phyloP scores from a whole-genome alignment of 2,329 filamentous ascomycete genomes.

The Ambrosiella xylebori region DNA sequence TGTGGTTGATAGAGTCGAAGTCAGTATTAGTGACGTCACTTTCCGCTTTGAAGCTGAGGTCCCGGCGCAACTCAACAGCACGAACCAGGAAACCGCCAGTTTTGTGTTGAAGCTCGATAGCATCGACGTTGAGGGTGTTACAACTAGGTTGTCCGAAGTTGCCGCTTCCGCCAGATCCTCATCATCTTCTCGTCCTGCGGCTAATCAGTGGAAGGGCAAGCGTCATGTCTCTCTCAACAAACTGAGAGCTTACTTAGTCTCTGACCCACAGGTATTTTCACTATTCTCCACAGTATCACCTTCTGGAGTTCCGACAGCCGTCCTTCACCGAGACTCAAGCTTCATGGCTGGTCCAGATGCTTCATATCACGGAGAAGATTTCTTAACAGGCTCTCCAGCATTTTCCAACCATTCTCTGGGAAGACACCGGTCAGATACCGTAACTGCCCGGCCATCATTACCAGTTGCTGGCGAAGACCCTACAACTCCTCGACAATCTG shows the following conservation, averaged over 20 bases:
- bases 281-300: constrained; percentile 26
- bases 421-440: neutral
- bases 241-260: constrained; percentile 47
- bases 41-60: constrained; percentile 48
- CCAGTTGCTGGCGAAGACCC: constrained; percentile 7
- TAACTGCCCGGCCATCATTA: neutral
- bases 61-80: constrained; percentile 26
- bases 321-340: constrained; percentile 25
- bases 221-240: constrained; percentile 45
- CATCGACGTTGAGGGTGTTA: constrained; percentile 51
- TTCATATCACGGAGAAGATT: constrained; percentile 23
- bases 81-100: constrained; percentile 33
- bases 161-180: neutral
- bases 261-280: constrained; percentile 49
- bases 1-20: constrained; percentile 51
- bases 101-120: constrained; percentile 48
- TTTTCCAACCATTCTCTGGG: constrained; percentile 6
- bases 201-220: constrained; percentile 33
- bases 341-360: constrained; percentile 22
- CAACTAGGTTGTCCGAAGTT: constrained; percentile 16
- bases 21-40: constrained; percentile 46
- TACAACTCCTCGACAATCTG: constrained; percentile 9
- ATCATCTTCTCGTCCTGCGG: neutral
- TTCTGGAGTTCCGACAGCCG: constrained; percentile 30
- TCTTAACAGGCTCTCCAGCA: constrained; percentile 12